phyloP scores from a whole-genome alignment of 2,329 filamentous ascomycete genomes.

The Fusarium continuum region DNA sequence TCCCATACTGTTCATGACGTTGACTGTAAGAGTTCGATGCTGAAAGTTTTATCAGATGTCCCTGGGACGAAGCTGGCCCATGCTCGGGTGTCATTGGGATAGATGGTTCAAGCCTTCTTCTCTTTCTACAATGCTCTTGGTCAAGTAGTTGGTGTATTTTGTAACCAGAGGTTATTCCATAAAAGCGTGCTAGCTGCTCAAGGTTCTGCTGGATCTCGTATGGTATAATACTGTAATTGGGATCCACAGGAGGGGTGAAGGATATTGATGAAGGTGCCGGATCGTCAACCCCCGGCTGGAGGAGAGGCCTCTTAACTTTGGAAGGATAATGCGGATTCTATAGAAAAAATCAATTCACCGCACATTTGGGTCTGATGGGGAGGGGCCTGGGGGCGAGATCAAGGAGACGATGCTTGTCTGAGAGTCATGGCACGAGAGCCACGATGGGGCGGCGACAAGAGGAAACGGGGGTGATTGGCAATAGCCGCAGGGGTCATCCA shows the following conservation, averaged over 20 bases:
- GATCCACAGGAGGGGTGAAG: conserved; percentile 33
- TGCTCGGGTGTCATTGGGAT: conserved; percentile 46
- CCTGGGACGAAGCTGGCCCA: conserved; percentile 39
- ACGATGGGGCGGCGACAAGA: conserved; percentile 39
- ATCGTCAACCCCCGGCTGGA: conserved; percentile 40
- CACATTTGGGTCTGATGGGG: conserved; percentile 45
- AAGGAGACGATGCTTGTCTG: conserved; percentile 42
- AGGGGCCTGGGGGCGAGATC: conserved; percentile 40
- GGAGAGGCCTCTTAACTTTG: conserved; percentile 45
- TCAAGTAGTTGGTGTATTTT: conserved; percentile 44
- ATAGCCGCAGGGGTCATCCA: conserved; percentile 39
- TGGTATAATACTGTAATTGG: conserved; percentile 40
- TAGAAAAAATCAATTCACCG: conserved; percentile 52
- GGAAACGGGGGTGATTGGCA: conserved; percentile 41
- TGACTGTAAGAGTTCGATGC: conserved; percentile 34
- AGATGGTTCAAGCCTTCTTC: conserved; percentile 44
- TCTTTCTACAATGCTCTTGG: conserved; percentile 45
- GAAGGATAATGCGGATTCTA: conserved; percentile 46
- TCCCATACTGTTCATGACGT: conserved; percentile 34
- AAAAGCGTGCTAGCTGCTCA: conserved; percentile 44
- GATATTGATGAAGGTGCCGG: conserved; percentile 34
- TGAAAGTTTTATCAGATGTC: conserved; percentile 47
- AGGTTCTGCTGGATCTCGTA: conserved; percentile 42
- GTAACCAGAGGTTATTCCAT: conserved; percentile 46
- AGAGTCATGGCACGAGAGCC: conserved; percentile 43